Evolutionary conservation across 176 grass and related monocot genomes (phyloP).

Genomic region (Carex pumila): DNA sequence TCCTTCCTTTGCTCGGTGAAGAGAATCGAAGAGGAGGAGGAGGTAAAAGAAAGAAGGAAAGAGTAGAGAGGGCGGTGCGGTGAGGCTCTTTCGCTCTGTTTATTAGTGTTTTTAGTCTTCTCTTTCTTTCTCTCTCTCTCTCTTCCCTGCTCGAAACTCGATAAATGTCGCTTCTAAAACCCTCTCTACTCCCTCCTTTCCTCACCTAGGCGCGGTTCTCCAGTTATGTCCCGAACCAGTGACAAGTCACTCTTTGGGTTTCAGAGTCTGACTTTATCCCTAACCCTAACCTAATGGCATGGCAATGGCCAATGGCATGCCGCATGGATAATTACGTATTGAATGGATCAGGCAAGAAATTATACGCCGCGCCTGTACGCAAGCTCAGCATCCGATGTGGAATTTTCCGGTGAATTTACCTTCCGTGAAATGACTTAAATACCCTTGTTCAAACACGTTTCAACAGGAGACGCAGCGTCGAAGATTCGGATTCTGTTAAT

Average conservation of each 20-base stretch:
- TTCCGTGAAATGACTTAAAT: neutral
- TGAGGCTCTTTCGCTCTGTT: neutral
- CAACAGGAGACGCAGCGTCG: neutral
- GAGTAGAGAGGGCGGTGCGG: neutral
- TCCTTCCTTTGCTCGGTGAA: neutral
- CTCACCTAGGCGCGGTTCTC: neutral
- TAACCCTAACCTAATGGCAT: no score
- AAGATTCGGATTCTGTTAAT: neutral
- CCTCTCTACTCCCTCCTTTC: neutral
- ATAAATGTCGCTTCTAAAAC: slow-evolving; percentile 3
- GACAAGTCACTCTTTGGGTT: no score
- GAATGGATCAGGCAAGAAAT: no score
- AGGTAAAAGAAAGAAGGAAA: neutral
- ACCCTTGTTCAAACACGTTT: neutral
- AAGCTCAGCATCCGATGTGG: neutral
- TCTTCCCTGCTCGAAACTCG: neutral
- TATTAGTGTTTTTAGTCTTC: neutral
- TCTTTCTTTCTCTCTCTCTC: slow-evolving; percentile 1
- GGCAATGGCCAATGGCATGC: no score
- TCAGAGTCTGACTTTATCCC: no score
- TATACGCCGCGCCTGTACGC: no score
- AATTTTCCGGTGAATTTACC: slow-evolving; percentile 6
- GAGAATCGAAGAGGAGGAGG: neutral
- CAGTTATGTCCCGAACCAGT: neutral
- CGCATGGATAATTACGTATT: no score